Evolutionary conservation across 2,329 filamentous ascomycete genomes (phyloP).

Genomic region (Metarhizium rileyi): DNA sequence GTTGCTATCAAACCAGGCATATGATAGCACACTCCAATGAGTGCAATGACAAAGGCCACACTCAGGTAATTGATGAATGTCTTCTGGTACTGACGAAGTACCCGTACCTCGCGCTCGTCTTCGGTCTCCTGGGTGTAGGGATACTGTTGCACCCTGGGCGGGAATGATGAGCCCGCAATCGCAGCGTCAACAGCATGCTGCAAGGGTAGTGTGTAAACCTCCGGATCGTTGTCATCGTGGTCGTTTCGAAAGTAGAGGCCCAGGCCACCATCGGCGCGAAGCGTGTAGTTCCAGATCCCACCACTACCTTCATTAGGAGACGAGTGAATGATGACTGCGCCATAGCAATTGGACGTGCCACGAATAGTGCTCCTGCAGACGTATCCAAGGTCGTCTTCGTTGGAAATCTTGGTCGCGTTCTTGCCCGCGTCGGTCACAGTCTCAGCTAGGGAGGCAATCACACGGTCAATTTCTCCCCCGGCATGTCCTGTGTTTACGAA

Average conservation of each 20-base stretch:
- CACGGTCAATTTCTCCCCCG: conserved; percentile 57
- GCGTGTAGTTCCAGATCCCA: conserved; percentile 60
- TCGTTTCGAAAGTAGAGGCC: conserved; percentile 46
- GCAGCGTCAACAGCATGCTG: conserved; percentile 58
- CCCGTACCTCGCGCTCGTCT: conserved; percentile 43
- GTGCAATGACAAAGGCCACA: conserved; percentile 58
- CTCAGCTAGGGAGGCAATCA: conserved; percentile 42
- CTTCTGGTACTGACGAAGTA: conserved; percentile 52
- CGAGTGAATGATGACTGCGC: conserved; percentile 60
- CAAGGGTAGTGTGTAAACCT: conserved; percentile 58
- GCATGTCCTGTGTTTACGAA: conserved; percentile 66
- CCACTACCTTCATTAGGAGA: conserved; percentile 51
- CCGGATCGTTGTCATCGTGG: conserved; percentile 47
- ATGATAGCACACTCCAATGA: conserved; percentile 63
- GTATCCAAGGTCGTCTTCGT: conserved; percentile 19
- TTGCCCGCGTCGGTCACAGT: conserved; percentile 16
- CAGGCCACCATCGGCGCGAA: conserved; percentile 53
- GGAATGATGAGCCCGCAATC: conserved; percentile 31
- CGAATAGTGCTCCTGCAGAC: conserved; percentile 49
- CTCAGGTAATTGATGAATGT: conserved; percentile 56
- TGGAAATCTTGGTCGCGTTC: conserved; percentile 13
- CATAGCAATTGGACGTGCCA: conserved; percentile 63
- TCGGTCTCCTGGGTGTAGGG: conserved; percentile 24
- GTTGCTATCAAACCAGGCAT: conserved; percentile 60
- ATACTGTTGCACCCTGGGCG: conserved; percentile 19